Base-by-base conservation (phyloP, 345 rosid species). In the Angophora floribunda region DNA sequence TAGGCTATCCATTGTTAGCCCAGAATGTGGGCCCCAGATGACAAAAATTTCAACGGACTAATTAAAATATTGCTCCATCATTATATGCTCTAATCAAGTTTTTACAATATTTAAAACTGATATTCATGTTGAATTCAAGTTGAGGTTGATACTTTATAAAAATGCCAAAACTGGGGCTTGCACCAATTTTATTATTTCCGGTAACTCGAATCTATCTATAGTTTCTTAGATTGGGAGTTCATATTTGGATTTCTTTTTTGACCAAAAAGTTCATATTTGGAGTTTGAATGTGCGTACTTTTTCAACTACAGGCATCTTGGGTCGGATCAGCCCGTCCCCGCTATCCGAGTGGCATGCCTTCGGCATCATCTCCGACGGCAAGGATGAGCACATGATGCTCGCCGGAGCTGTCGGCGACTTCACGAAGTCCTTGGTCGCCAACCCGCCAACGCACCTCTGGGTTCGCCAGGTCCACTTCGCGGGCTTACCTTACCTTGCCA, bases 261-360 rank as follows among this genome's bases (percentile, higher is more conserved):
- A n/a, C n/a, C 75, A 36, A n/a, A 7, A 63, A 63, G 5, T n/a
- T 63, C n/a, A 63, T n/a, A n/a, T 63, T 63, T 63, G 41, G 75
- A 63, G 9, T n/a, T 63, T 6, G 19, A 63, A 63, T 63, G 75
- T n/a, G 75, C 14, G 49, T 75, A 36, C 82, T 75, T 75, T 75
- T 75, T 26, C 49, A 75, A 75, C 26, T 19, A 75, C 82, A 75
- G 99, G 99, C 7, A 91, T 97, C 28, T 85, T 97, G 45, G 98
- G 99, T 9, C 91, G 99, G 91, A 97, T 97, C n/a, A 97, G 98
- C 89, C 98, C 98, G 1, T 97, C 98, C 7, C 99, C 98, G 15
- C 90, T 97, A 10, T 97, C 97, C 1, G 99, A 97, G 88, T 97
- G 99, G 99, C 99, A 97, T 24, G 97, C 98, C 30, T 97, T 97